Base-by-base conservation (phyloP, 2,329 filamentous ascomycete genomes). In the Gaeumannomyces tritici region DNA sequence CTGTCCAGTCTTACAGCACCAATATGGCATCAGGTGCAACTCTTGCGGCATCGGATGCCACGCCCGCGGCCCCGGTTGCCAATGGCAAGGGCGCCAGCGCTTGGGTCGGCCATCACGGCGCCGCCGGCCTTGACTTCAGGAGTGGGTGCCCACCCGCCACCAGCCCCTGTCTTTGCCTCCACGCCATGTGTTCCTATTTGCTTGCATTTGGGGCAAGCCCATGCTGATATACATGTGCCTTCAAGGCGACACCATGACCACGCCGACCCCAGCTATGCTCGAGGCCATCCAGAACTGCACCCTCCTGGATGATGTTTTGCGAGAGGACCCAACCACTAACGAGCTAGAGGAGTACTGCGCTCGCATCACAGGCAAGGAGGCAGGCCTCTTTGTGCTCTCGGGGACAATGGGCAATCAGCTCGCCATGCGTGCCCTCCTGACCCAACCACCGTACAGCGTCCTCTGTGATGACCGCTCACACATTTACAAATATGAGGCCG, bases 381-480 rank as follows among this genome's bases (percentile, higher is more conserved):
- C 85, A 9, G 89, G 84, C 0, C 79, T 97, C 5, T 87, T 96
- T 62, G 90, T 96, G 62, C 80, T 96, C 64, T 95, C 90, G 0
- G 93, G 93, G 4, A 96, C 93, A 5, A 96, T 96, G 92, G 92
- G 91, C 55, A 97, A 97, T 75, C 92, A 96, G 73, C 79, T 97
- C 24, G 88, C 89, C 0, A 81, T 96, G 55, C 86, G 93, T 54
- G 83, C 89, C 1, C 89, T 95, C 64, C 81, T 97, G 18, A 83
- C 80, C 0, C 88, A 90, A 64, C 92, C 93, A 18, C 93, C 93
- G 0, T 86, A 96, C 72, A 83, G 84, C 9, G 84, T 97, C 6
- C 77, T 97, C 11, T 91, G 89, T 68, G 93, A 97, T 71, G 79
- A 87, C 66, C 83, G 91, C 42, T 84, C 86, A 5, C 93, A 97